Evolutionary conservation across 768 basidiomycete genomes (phyloP), one percentile per base, ranked within the genome.

Genomic region (Boletus rubroflammeus): DNA sequence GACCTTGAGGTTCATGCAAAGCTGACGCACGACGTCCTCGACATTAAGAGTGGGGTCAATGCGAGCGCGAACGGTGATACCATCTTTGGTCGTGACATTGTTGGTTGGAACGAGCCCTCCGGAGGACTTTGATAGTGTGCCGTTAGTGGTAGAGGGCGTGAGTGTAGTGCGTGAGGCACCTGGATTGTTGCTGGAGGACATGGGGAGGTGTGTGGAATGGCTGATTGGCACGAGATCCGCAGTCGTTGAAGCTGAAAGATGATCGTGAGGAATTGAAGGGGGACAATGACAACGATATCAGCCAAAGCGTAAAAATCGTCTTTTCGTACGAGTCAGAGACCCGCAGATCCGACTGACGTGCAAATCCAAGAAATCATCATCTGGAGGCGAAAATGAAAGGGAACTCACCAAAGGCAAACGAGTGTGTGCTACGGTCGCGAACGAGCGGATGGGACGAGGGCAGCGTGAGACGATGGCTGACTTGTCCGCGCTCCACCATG

Each of bases 21-120:
- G 79, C 68, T 92, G 90, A 52, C 82, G 84, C 47, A 93, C 80
- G 53, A 93, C 92, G 67, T 93, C 91, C 49, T 88, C 84, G 48
- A 92, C 91, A 6, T 86, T 83, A 29, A 93, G 76, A 6, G 89
- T 85, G 15, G 88, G 87, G 66, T 93, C 91, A 60, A 93, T 93
- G 55, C 91, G 83, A 11, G 89, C 85, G 57, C 90, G 85, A 21
- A 93, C 89, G 41, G 84, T 84, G 29, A 79, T 62, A 40, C 89
- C 89, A 19, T 89, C 85, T 52, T 78, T 81, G 7, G 87, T 90
- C 3, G 88, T 85, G 47, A 93, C 89, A 53, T 80, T 89, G 71
- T 93, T 93, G 10, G 91, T 93, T 8, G 91, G 91, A 2, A 91
- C 81, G 31, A 91, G 76, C 26, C 56, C 68, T 6, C 76, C 68